Conservation (phyloP, 495 filamentous ascomycete species). For the Thermothielavioides terrestris region DNA sequence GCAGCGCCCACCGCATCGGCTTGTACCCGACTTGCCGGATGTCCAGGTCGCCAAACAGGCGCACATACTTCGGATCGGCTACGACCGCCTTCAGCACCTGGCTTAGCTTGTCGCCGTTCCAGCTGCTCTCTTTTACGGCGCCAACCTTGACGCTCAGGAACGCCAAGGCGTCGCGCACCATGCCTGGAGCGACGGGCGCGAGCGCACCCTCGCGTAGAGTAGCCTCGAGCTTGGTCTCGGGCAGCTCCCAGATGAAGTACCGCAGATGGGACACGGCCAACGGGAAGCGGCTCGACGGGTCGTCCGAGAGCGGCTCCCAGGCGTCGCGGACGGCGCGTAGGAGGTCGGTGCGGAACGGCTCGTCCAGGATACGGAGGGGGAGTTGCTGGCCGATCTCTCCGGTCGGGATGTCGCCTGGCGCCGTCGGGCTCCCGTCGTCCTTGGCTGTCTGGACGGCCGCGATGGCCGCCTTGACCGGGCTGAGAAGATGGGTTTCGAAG, state of each 20-base stretch:
- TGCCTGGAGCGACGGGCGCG: neutral
- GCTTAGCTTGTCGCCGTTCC: neutral
- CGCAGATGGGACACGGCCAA: conserved; percentile 50
- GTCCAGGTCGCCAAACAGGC: no score
- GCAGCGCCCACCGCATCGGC: conserved; percentile 61
- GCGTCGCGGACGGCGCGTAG: neutral
- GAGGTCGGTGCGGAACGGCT: neutral
- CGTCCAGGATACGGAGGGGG: neutral
- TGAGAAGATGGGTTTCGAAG: conserved; percentile 15
- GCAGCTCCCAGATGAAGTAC: conserved; percentile 54
- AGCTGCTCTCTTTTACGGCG: neutral
- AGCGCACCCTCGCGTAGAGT: neutral
- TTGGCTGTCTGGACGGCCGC: neutral
- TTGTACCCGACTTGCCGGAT: conserved; percentile 35
- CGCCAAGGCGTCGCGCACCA: neutral
- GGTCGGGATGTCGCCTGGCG: neutral
- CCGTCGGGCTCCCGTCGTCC: neutral
- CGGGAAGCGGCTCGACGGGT: neutral
- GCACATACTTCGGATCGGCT: neutral
- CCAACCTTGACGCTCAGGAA: neutral
- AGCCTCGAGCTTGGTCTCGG: neutral
- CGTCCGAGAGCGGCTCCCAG: neutral
- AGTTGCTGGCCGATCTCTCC: neutral
- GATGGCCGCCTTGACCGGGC: neutral
- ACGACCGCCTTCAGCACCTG: neutral